phyloP scores from a whole-genome alignment of 2,329 filamentous ascomycete species.

The Elsinoe batatas region DNA sequence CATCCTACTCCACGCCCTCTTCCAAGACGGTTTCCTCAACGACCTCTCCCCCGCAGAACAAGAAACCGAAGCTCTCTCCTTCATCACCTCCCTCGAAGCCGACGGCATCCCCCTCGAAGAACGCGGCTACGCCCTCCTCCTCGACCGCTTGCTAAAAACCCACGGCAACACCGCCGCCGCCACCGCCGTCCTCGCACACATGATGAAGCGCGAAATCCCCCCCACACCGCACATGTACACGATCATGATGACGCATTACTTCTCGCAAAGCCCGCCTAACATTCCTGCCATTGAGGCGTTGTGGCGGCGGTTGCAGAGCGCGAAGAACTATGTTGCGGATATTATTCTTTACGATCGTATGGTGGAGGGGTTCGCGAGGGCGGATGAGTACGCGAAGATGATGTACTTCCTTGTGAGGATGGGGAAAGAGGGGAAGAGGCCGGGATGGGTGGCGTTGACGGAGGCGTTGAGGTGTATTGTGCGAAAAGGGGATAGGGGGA shows the following conservation, averaged over 20 bases:
- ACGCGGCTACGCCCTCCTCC: constrained; percentile 58
- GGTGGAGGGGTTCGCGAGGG: constrained; percentile 54
- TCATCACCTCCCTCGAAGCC: constrained; percentile 50
- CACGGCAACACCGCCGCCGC: constrained; percentile 42
- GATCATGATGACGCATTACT: constrained; percentile 59
- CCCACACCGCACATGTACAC: constrained; percentile 62
- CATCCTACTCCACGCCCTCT: constrained; percentile 54
- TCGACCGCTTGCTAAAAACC: constrained; percentile 51
- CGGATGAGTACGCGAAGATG: constrained; percentile 38
- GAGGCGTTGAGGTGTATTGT: constrained; percentile 31
- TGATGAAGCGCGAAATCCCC: constrained; percentile 44
- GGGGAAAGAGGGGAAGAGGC: constrained; percentile 31
- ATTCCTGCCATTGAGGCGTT: constrained; percentile 50
- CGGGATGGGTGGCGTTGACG: constrained; percentile 34
- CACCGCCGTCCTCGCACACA: constrained; percentile 52
- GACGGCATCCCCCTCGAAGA: constrained; percentile 50
- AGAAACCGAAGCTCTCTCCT: constrained; percentile 38
- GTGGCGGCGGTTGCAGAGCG: constrained; percentile 38
- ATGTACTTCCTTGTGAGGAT: constrained; percentile 34
- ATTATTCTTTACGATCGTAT: constrained; percentile 59
- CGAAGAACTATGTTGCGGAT: constrained; percentile 32
- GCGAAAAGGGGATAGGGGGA: constrained; percentile 27
- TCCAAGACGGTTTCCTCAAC: constrained; percentile 40
- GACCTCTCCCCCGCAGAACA: constrained; percentile 41
- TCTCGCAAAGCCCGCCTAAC: constrained; percentile 43